Percentiles rank a stretch among this genome's conserved stretches.
Evolutionary conservation across 2,329 filamentous ascomycete species (phyloP).

Genomic region (Fusarium sororula): DNA sequence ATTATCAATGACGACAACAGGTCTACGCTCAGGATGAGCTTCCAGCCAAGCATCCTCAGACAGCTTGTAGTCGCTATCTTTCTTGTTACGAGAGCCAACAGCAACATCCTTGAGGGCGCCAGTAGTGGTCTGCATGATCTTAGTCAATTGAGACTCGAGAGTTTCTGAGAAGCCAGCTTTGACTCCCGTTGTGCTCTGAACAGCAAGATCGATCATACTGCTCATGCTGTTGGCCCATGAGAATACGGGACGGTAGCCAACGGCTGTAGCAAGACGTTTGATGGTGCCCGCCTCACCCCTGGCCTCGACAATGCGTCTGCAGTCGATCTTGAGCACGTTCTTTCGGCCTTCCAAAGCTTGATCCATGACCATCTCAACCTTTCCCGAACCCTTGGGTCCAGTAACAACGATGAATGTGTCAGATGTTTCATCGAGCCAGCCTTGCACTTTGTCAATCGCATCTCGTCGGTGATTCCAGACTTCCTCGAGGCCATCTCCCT

Average conservation of each 20-base stretch:
- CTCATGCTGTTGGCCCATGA: constrained; percentile 96
- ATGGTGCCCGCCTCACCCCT: constrained; percentile 89
- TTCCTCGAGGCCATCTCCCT: constrained; percentile 76
- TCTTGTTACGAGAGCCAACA: constrained; percentile 73
- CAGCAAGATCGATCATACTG: constrained; percentile 89
- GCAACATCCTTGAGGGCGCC: constrained; percentile 82
- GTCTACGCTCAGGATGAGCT: constrained; percentile 82
- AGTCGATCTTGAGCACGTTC: constrained; percentile 87
- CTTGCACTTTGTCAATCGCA: constrained; percentile 82
- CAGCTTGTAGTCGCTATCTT: constrained; percentile 76
- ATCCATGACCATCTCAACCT: constrained; percentile 86
- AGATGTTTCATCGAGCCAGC: constrained; percentile 86
- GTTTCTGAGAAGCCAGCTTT: constrained; percentile 96
- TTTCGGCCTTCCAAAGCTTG: constrained; percentile 80
- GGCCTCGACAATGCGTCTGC: constrained; percentile 91
- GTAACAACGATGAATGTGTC: constrained; percentile 96
- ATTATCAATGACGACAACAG: constrained; percentile 90
- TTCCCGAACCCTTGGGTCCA: constrained; percentile 90
- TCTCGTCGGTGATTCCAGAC: constrained; percentile 89
- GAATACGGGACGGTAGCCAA: constrained; percentile 93
- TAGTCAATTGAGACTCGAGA: constrained; percentile 85
- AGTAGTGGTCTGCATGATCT: constrained; percentile 87
- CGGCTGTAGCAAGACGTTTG: constrained; percentile 78
- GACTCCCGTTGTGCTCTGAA: constrained; percentile 91
- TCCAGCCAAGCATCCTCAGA: constrained; percentile 89